phyloP scores from a whole-genome alignment of 768 basidiomycete species.

The Boletus subparvulus region DNA sequence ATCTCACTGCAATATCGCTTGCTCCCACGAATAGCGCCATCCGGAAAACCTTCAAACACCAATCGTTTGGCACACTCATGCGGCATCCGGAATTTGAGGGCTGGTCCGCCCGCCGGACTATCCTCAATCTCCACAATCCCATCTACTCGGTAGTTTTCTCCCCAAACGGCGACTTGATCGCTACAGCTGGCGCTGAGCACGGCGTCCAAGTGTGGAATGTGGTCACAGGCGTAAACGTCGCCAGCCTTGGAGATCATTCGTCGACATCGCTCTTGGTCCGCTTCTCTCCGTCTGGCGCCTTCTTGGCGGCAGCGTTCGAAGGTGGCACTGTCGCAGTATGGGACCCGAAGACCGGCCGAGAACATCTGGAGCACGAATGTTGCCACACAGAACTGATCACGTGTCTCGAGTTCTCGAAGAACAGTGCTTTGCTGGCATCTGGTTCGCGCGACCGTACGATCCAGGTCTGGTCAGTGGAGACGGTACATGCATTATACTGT shows the following conservation, averaged over 20 bases:
- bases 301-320: constrained; percentile 20
- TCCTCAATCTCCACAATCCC: not conserved
- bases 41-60: constrained; percentile 8
- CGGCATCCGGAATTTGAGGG: not conserved
- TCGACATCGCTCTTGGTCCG: constrained; percentile 12
- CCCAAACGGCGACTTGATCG: constrained; percentile 9
- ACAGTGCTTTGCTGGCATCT: constrained; percentile 17
- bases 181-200: constrained; percentile 14
- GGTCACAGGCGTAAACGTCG: constrained; percentile 20
- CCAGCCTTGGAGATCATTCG: constrained; percentile 15
- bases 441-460: constrained; percentile 17
- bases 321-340: constrained; percentile 16
- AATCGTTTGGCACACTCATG: not conserved
- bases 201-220: constrained; percentile 25
- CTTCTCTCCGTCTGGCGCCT: constrained; percentile 21
- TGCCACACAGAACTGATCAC: constrained; percentile 12
- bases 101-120: not conserved
- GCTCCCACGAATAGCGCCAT: not conserved
- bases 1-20: constrained; percentile 11
- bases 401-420: constrained; percentile 21
- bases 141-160: constrained; percentile 20
- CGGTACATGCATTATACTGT: constrained; percentile 8
- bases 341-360: constrained; percentile 20
- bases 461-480: constrained; percentile 25
- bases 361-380: constrained; percentile 15